Conservation (phyloP, 768 basidiomycete species). For the Mycena crocata region DNA sequence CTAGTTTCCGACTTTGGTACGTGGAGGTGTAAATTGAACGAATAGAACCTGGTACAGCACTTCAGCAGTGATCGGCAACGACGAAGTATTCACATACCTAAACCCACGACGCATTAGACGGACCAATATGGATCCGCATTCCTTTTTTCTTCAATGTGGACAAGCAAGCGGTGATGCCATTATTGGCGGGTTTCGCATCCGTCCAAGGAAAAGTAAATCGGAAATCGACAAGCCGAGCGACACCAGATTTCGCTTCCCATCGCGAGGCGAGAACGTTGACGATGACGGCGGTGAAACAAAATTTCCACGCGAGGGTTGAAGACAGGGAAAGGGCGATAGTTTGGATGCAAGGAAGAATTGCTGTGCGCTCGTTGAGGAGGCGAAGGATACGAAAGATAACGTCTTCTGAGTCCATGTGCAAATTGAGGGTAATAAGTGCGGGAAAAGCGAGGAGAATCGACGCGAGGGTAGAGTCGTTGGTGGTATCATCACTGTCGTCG, state of each 20-base stretch:
- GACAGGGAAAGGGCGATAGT: neutral
- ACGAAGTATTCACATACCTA: neutral
- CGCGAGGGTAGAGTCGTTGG: neutral
- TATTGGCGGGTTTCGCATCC: neutral
- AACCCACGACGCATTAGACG: neutral
- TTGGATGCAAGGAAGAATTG: neutral
- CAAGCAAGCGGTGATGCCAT: neutral
- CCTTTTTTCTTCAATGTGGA: neutral
- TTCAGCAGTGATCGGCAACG: too few species aligned
- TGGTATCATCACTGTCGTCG: neutral
- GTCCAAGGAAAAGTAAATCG: neutral
- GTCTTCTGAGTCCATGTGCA: neutral
- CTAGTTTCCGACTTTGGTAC: too few species aligned
- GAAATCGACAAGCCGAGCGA: neutral
- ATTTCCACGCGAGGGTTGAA: neutral
- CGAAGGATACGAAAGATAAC: neutral
- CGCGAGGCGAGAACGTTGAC: conserved; percentile 1
- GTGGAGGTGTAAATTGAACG: too few species aligned
- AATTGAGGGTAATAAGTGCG: neutral
- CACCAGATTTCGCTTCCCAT: neutral
- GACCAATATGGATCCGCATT: neutral
- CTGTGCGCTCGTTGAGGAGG: neutral
- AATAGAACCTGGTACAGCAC: too few species aligned
- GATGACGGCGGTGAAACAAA: neutral
- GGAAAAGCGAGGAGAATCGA: neutral